These are phyloP conservation scores for Rhizopogon roseolus DNA, from an alignment of 768 basidiomycete species.

Conservation along the genomic window DNA sequence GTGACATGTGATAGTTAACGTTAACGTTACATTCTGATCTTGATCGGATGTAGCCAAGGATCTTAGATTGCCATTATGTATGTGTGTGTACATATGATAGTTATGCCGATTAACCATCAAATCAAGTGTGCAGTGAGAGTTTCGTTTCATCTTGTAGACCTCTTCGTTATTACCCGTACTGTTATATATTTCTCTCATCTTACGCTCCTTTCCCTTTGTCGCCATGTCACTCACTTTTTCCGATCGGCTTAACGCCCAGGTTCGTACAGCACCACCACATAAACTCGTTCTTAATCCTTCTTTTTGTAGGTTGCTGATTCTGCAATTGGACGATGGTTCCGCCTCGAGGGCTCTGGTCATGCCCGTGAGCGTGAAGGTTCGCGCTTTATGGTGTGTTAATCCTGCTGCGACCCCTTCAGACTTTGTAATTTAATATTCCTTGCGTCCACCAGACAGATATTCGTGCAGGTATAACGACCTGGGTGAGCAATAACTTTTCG, in stretches of 20 bases:
- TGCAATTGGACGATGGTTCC: constrained; percentile 59
- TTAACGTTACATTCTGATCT: too few relatives aligned
- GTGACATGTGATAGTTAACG: too few relatives aligned
- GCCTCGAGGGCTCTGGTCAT: constrained; percentile 67
- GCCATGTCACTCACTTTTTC: constrained; percentile 34
- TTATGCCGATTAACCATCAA: background rate
- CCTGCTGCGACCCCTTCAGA: constrained; percentile 3
- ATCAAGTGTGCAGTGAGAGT: background rate
- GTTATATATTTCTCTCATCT: constrained; percentile 14
- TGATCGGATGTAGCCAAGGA: too few relatives aligned
- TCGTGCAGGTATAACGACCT: constrained; percentile 77
- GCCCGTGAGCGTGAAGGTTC: constrained; percentile 59
- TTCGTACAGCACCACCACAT: constrained; percentile 7
- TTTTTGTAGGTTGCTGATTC: constrained; percentile 33
- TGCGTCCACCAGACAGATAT: constrained; percentile 55
- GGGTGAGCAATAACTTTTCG: constrained; percentile 42
- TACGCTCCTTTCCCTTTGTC: constrained; percentile 15
- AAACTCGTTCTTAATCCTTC: background rate
- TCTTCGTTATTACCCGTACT: constrained; percentile 5
- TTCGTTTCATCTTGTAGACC: background rate
- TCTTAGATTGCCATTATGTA: too few relatives aligned
- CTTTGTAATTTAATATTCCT: background rate
- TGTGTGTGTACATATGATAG: too few relatives aligned
- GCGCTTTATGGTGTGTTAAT: constrained; percentile 46
- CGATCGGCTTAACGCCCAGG: constrained; percentile 39